phyloP scores from a whole-genome alignment of 2,329 filamentous ascomycete species.

The Aspergillus piperis region DNA sequence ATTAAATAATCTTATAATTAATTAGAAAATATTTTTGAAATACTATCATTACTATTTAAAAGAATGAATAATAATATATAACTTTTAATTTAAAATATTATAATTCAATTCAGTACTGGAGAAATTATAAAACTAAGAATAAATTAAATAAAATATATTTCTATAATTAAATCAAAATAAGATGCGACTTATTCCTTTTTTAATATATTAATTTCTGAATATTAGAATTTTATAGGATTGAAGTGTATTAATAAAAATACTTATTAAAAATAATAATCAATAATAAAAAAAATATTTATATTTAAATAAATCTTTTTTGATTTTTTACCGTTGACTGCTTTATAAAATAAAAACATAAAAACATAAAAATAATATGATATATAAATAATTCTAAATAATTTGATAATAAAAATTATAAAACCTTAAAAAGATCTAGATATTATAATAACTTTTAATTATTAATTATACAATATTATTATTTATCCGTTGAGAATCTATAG shows the following conservation, averaged over 20 bases:
- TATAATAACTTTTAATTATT: too few relatives aligned
- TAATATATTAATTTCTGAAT: background rate
- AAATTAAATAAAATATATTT: background rate
- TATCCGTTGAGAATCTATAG: too few relatives aligned
- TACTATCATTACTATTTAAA: background rate
- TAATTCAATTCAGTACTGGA: too few relatives aligned
- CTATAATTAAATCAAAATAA: background rate
- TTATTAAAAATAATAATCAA: background rate
- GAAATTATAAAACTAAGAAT: background rate
- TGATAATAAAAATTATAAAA: too few relatives aligned
- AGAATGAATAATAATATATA: too few relatives aligned
- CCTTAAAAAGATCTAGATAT: too few relatives aligned
- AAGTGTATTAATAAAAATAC: background rate
- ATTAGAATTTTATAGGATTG: background rate
- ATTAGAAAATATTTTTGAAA: background rate
- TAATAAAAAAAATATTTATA: background rate
- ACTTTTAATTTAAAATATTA: too few relatives aligned
- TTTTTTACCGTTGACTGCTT: rapidly evolving
- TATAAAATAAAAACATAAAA: too few relatives aligned
- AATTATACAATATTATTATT: too few relatives aligned
- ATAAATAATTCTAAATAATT: too few relatives aligned
- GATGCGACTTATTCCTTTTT: background rate
- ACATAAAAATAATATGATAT: too few relatives aligned
- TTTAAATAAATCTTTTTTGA: too few relatives aligned
- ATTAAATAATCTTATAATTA: background rate